Evolutionary conservation across 495 filamentous ascomycete species (phyloP), one percentile per base, ranked within the genome.

Genomic region (Hypoxylon lenormandii): DNA sequence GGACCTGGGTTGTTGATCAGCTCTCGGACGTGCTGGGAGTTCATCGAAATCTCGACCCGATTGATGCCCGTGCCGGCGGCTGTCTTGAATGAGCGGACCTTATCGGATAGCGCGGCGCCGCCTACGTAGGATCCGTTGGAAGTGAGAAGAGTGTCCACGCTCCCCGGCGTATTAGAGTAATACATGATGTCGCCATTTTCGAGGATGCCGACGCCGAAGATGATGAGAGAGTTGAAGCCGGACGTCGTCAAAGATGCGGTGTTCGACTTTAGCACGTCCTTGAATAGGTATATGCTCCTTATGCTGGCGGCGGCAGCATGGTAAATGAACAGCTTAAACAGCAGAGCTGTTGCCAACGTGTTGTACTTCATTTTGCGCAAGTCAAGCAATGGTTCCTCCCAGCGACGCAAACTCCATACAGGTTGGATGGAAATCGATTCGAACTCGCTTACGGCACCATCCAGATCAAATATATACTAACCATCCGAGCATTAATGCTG

Each of bases 131-230:
- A 26, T 26, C 78, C 77, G 12, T 64, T 63, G 7, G 79, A 77
- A 0, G 79, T 77, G 28, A 78, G 30, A 8, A 79, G 62, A 0
- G 66, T 59, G 50, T 82, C 79, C 0, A 37, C 62, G 64, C 74
- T 79, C 0, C 79, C 80, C 0, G 80, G 77, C 12, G 80, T 82
- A 53, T 80, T 82, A 37, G 79, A 82, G 65, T 80, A 81, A 62
- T 82, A 82, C 76, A 75, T 80, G 58, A 82, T 82, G 57, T 78
- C 79, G 33, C 80, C 79, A 66, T 78, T 77, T 12, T 46, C 63
- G 43, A 80, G 64, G 52, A 82, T 76, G 37, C 80, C 80, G 54
- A 82, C 66, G 15, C 78, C 78, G 47, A 80, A 81, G 10, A 82
- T 80, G 26, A 82, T 70, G 13, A 80, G 46, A 0, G 60, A 66